These are phyloP conservation scores for Astragalus glycyphyllos DNA, from an alignment of 306 rosid species.

Conservation along the genomic window DNA sequence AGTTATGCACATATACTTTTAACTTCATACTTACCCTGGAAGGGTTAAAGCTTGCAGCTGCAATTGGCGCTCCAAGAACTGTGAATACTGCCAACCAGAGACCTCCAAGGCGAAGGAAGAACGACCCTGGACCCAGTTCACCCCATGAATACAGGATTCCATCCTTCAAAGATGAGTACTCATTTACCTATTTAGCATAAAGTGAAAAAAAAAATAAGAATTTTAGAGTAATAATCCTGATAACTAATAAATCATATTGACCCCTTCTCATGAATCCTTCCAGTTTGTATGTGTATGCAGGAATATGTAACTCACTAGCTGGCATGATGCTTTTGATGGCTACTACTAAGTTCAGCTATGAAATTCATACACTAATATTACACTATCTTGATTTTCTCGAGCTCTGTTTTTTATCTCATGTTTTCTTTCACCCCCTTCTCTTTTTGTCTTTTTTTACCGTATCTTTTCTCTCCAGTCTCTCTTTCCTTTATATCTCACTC, in stretches of 20 bases:
- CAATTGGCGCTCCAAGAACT: conserved; percentile 79
- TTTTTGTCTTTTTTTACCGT: background rate
- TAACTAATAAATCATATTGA: conserved; percentile 22
- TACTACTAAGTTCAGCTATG: conserved; percentile 11
- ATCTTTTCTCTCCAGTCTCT: no score
- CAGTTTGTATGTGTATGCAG: conserved; percentile 1
- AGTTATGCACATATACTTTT: conserved; percentile 2
- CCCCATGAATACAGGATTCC: conserved; percentile 88
- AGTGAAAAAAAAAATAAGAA: background rate
- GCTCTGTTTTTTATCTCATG: background rate
- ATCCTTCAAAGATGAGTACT: conserved; percentile 87
- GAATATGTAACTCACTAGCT: conserved; percentile 4
- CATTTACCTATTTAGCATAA: conserved; percentile 72
- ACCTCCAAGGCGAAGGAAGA: conserved; percentile 93
- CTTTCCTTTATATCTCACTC: background rate
- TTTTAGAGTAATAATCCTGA: conserved; percentile 26
- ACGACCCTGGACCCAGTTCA: conserved; percentile 82
- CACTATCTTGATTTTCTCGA: background rate
- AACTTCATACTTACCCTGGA: conserved; percentile 66
- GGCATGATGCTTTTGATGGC: background rate
- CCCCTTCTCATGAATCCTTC: conserved; percentile 8
- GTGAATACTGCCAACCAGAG: conserved; percentile 85
- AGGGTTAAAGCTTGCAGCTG: conserved; percentile 98
- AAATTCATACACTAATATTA: conserved; percentile 23
- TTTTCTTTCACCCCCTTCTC: background rate